phyloP scores from a whole-genome alignment of 805 yeast species.

The Hanseniaspora guilliermondii region DNA sequence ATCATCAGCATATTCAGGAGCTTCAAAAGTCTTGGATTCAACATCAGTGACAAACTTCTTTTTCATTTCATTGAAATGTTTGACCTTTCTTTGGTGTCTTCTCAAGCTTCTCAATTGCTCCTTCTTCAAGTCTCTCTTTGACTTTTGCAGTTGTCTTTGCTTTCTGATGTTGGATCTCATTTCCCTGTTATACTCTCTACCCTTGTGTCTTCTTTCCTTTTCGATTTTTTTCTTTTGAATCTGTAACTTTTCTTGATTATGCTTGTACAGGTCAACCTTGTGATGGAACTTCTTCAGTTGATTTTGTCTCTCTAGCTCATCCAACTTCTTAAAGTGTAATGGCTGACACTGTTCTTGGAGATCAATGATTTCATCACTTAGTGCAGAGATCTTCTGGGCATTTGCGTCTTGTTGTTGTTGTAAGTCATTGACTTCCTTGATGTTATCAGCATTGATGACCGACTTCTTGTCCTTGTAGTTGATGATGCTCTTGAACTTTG shows the following conservation, averaged over 20 bases:
- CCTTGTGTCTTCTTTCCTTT: conserved; percentile 8
- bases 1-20: background rate
- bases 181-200: conserved; percentile 10
- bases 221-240: conserved; percentile 4
- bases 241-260: conserved; percentile 5
- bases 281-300: background rate
- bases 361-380: conserved; percentile 7
- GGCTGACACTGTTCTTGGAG: conserved; percentile 11
- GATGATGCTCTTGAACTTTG: conserved; percentile 1
- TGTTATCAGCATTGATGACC: background rate
- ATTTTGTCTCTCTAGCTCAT: conserved; percentile 9
- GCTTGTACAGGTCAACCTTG: conserved; percentile 11
- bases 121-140: conserved; percentile 8
- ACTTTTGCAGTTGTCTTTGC: conserved; percentile 6
- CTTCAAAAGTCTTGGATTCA: background rate
- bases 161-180: conserved; percentile 11
- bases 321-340: conserved; percentile 7
- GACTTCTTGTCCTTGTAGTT: background rate
- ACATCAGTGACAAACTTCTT: conserved; percentile 7
- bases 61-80: conserved; percentile 6
- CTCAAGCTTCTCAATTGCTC: conserved; percentile 7
- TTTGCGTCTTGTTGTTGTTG: background rate
- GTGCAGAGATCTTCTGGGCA: background rate
- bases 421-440: background rate
- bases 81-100: conserved; percentile 12